Base-by-base conservation (phyloP, 2,329 filamentous ascomycete species). In the Leptodontidium sp. region DNA sequence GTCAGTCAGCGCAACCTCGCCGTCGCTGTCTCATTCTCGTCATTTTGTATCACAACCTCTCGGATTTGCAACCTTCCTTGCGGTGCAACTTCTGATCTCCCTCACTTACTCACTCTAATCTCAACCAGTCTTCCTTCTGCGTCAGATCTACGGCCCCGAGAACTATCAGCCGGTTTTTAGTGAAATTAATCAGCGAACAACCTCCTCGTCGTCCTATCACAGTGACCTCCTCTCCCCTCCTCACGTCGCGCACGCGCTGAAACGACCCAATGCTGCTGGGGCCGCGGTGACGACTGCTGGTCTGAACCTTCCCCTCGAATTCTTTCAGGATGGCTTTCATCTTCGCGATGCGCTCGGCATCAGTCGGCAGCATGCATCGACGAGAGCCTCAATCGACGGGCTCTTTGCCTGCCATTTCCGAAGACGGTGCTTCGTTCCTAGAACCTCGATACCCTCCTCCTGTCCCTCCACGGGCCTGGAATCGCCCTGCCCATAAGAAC, bases 361-460 rank as follows among this genome's bases (percentile, higher is more conserved):
- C 52, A 11, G 24, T 26, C 47, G 49, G 64, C 61, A 67, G 53
- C 32, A 71, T 68, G 68, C 64, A 67, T 68, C 65, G 69, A 38
- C 58, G 70, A 55, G 64, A 67, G 32, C 67, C 59, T 32, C 50
- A 59, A 61, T 66, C 66, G 5, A 32, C 50, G 17, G 62, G 47
- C 52, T 65, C 68, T 29, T 61, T 75, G 50, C 73, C 73, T 35
- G 66, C 67, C 21, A 74, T 75, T 43, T 71, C 70, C 26, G 72
- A 75, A 65, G 72, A 75, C 52, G 45, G 61, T 21, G 45, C 57
- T 11, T 69, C 66, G n/a, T 66, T 69, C 50, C 11, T 64, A 8
- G 64, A 70, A 24, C 50, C 64, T 7, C 52, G 61, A 63, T 7
- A 62, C 38, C 32, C 70, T 40, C 74, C 74, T 65, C 64, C 73